Evolutionary conservation across 331 rosid species (phyloP), one percentile per base, ranked within the genome.

Genomic region (Quercus tomentella): DNA sequence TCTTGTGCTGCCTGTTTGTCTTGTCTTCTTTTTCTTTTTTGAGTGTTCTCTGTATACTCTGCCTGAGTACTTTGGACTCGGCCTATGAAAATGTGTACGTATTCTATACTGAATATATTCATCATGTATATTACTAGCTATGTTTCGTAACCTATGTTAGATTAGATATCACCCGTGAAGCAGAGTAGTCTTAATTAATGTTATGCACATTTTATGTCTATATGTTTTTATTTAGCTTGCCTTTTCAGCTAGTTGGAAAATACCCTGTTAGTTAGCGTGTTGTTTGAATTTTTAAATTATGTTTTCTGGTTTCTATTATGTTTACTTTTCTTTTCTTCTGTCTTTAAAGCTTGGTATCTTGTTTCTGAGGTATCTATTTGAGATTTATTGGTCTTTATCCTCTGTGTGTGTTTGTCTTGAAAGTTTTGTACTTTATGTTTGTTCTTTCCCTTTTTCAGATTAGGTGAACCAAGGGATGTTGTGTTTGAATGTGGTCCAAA

Each of bases 401-500:
- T 65, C 0, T 65, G 15, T 30, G 22, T 30, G n/a, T 30, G 22
- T 65, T 17, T 30, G 7, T 31, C 70, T 30, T 65, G 43, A 7
- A 28, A 25, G 5, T 41, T 23, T 61, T 23, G 2, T 21, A 3
- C 25, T 30, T 23, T n/a, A 56, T 35, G 35, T 5, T 2, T 20
- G 12, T 77, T 4, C 23, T 17, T 43, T 68, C 26, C 30, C 41
- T 20, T n/a, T 31, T 67, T 45, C 80, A 82, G 88, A 76, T 43
- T 85, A 76, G 56, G 79, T 45, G 84, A 82, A 63, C 76, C 86
- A 9, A 85, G 52, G 76, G 84, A 78, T 25, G 86, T 85, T 75
- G 86, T 85, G 9, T 82, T 82, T 66, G 86, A 85, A 71, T 79
- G 88, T 33, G 88, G 86, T 72, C 88, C 86, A 82, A 68, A 72